These are phyloP conservation scores for Kalmusia sp. DNA, from an alignment of 2,329 filamentous ascomycete genomes.

Conservation along the genomic window DNA sequence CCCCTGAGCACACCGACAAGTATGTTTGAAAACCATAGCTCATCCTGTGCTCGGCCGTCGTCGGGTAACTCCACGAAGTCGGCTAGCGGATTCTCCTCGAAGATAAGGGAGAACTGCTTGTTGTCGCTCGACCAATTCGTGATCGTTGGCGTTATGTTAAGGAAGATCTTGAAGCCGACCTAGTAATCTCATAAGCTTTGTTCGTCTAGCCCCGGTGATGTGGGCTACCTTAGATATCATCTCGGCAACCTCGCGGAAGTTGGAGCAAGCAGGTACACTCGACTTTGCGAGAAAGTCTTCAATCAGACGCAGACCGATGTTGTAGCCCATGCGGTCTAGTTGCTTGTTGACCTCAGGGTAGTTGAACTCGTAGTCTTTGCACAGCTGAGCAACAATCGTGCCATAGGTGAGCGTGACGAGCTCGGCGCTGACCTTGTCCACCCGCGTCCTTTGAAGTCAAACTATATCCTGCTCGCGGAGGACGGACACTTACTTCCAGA, in stretches of 20 bases:
- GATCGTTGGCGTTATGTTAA: constrained; percentile 92
- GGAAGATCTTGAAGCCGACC: constrained; percentile 99
- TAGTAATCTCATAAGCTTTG: constrained; percentile 47
- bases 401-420: constrained; percentile 97
- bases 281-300: constrained; percentile 98
- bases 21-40: constrained; percentile 98
- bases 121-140: constrained; percentile 96
- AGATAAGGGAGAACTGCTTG: constrained; percentile 94
- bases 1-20: constrained; percentile 91
- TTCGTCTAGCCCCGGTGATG: background rate
- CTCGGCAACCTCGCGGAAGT: constrained; percentile 95
- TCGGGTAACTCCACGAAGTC: constrained; percentile 98
- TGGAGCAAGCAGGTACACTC: constrained; percentile 85
- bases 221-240: constrained; percentile 83
- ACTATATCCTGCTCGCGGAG: constrained; percentile 7
- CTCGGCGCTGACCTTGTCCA: constrained; percentile 98
- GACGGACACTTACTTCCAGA: constrained; percentile 83
- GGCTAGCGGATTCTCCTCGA: constrained; percentile 95
- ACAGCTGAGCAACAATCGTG: constrained; percentile 94
- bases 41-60: constrained; percentile 92
- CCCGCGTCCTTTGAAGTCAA: constrained; percentile 73
- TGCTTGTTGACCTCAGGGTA: constrained; percentile 97
- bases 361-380: constrained; percentile 93
- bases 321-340: constrained; percentile 98
- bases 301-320: constrained; percentile 93